Conservation (phyloP, 2,329 filamentous ascomycete genomes). For the Hirsutella minnesotensis region DNA sequence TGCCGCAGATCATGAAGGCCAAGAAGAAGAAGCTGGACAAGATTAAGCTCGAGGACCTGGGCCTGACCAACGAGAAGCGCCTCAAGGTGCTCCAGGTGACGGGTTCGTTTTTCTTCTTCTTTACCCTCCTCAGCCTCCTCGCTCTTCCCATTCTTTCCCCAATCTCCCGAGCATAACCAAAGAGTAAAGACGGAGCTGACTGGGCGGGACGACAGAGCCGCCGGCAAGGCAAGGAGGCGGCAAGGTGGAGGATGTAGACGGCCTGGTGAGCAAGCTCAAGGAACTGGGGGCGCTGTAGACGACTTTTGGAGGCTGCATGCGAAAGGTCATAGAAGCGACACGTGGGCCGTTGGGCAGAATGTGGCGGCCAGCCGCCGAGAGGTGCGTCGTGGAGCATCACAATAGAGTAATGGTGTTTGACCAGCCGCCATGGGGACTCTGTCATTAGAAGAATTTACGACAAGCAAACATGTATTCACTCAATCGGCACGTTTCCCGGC, state of each 20-base stretch:
- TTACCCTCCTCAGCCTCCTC: not conserved
- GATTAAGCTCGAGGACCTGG: constrained; percentile 74
- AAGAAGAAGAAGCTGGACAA: constrained; percentile 99
- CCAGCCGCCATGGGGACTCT: too few species aligned
- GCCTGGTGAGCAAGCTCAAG: constrained; percentile 88
- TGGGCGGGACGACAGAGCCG: constrained; percentile 55
- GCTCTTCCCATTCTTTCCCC: not conserved
- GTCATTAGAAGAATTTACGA: too few species aligned
- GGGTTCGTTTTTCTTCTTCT: constrained; percentile 37
- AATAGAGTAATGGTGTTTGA: too few species aligned
- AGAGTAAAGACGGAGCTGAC: not conserved
- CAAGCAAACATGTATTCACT: too few species aligned
- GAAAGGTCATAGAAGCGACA: not conserved
- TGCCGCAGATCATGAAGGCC: constrained; percentile 99
- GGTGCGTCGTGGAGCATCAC: too few species aligned
- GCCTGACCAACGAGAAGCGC: constrained; percentile 60
- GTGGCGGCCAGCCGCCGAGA: too few species aligned
- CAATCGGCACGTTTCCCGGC: too few species aligned
- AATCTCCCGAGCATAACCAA: too few species aligned
- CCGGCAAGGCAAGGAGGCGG: constrained; percentile 79
- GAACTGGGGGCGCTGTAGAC: constrained; percentile 75
- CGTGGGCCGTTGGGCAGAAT: too few species aligned
- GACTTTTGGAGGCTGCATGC: not conserved
- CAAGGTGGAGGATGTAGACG: constrained; percentile 95
- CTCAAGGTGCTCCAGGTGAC: constrained; percentile 85